Evolutionary conservation across 2,329 filamentous ascomycete species (phyloP).

Genomic region (Penicillium hesseltinei): DNA sequence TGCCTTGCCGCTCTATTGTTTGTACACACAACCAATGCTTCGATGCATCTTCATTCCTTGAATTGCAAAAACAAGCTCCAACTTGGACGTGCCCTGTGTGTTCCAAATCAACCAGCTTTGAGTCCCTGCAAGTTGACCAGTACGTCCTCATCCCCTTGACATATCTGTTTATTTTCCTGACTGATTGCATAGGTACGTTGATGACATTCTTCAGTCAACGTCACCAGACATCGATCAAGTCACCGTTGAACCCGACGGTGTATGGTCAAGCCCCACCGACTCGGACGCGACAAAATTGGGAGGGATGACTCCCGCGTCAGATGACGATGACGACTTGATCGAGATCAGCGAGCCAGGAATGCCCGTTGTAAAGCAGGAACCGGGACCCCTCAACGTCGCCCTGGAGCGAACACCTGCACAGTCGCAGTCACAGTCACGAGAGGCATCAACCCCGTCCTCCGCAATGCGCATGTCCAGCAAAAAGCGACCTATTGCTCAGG

Average conservation of each 20-base stretch:
- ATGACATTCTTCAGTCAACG: conserved; percentile 78
- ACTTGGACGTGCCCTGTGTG: conserved; percentile 97
- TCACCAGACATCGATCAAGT: conserved; percentile 73
- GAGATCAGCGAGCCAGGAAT: conserved; percentile 46
- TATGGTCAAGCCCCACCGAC: conserved; percentile 61
- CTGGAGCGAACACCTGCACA: conserved; percentile 36
- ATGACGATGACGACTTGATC: conserved; percentile 52
- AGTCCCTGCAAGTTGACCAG: conserved; percentile 82
- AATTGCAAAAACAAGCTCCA: conserved; percentile 91
- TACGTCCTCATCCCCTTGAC: conserved; percentile 45
- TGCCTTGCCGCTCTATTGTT: conserved; percentile 73
- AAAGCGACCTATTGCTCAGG: conserved; percentile 48
- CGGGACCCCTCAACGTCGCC: conserved; percentile 21
- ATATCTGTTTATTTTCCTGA: neutral
- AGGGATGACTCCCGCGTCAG: conserved; percentile 38
- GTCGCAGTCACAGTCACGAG: conserved; percentile 38
- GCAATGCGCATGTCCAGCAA: conserved; percentile 35
- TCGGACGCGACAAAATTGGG: conserved; percentile 40
- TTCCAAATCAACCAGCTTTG: conserved; percentile 77
- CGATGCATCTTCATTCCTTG: conserved; percentile 86
- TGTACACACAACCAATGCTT: conserved; percentile 95
- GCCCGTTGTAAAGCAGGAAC: conserved; percentile 40
- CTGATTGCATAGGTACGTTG: conserved; percentile 65
- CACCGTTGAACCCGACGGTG: conserved; percentile 81
- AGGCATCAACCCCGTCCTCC: conserved; percentile 42